phyloP scores from a whole-genome alignment of 2,329 filamentous ascomycete species.

The Alternaria infectoria region DNA sequence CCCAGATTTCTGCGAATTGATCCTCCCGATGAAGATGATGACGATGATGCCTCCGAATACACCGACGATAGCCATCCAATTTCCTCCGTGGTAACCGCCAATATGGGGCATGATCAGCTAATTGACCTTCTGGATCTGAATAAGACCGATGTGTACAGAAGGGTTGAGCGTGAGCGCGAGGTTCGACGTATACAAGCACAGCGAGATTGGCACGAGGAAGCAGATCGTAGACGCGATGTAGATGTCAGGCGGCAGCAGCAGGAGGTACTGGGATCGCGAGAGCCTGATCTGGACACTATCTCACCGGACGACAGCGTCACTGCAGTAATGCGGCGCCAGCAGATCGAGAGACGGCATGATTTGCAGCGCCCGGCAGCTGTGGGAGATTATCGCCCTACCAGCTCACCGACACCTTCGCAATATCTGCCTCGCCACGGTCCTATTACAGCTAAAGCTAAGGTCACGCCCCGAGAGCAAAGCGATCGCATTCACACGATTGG shows the following conservation, averaged over 20 bases:
- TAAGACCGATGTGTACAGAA: not conserved
- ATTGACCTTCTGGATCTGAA: not conserved
- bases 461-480: not conserved
- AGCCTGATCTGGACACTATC: not conserved
- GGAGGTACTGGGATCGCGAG: not conserved
- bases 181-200: not conserved
- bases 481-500: not conserved
- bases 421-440: not conserved
- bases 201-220: not conserved
- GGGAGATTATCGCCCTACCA: not conserved
- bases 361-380: not conserved
- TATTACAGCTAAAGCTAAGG: not conserved
- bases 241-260: not conserved
- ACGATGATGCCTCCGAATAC: not conserved
- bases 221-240: not conserved
- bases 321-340: not conserved
- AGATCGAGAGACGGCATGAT: not conserved
- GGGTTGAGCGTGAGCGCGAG: not conserved
- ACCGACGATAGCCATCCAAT: not conserved
- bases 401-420: not conserved
- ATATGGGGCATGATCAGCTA: not conserved
- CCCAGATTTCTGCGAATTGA: not conserved
- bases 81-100: not conserved
- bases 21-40: not conserved
- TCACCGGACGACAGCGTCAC: not conserved